Base-by-base conservation (phyloP, 148 eudicot species). In the Rhododendron molle region DNA sequence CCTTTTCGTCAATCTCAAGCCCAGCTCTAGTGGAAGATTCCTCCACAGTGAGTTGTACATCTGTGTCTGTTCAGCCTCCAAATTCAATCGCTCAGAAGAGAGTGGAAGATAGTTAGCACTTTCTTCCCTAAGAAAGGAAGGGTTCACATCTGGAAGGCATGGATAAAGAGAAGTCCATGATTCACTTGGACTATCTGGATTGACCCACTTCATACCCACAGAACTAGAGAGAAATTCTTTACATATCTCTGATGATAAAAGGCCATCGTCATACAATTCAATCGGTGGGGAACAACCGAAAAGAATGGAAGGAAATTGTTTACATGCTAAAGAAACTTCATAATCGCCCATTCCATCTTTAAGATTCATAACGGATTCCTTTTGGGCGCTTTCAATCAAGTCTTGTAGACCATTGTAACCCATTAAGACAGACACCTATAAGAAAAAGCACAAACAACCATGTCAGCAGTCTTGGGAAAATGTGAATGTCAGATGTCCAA, bases 281-380 rank as follows among this genome's bases (percentile, higher is more conserved):
- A 97, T 91, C 21, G 60, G 80, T 26, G 93, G 90, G 87, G 94
- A 93, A 86, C 85, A 86, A 62, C 98, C 96, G 74, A 94, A 73
- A 43, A 74, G 90, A 91, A 97, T 95, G 86, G 95, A 95, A 76
- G 96, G 94, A 92, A 94, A 97, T 81, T 74, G 87, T 88, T 93
- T 93, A 87, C 97, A 88, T 69, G 89, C 88, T 78, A 89, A 85
- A 60, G 93, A 90, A 85, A 89, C 80, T 90, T 94, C 92, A 86
- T 89, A 90, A 81, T 85, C 87, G 81, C 58, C 82, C 43, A 20
- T 83, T 71, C 49, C 88, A 47, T 81, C 89, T 72, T 91, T 87
- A 65, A 84, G 65, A 83, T 76, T 87, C 81, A 87, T 80, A 71
- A 67, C 40, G 56, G 81, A 67, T 76, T 88, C 89, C 62, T 86